Evolutionary conservation across 345 rosid species (phyloP).

Genomic region (Syzygium aqueum): DNA sequence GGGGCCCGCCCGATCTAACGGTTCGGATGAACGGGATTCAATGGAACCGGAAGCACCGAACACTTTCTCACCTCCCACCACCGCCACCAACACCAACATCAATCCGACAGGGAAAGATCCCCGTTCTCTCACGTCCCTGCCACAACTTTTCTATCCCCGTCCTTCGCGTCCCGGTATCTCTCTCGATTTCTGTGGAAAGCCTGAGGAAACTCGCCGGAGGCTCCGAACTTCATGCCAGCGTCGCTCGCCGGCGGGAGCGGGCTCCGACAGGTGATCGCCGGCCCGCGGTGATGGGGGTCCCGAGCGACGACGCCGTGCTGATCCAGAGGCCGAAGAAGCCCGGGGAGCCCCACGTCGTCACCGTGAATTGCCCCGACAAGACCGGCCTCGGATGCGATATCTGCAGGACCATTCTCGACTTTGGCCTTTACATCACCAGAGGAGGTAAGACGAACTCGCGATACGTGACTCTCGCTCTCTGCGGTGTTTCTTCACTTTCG

Average conservation of each 20-base stretch:
- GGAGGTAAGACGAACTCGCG: constrained; percentile 34
- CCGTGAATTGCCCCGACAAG: constrained; percentile 76
- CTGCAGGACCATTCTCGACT: constrained; percentile 63
- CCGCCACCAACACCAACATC: background rate
- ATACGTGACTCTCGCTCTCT: background rate
- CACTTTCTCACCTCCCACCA: background rate
- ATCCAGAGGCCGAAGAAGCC: constrained; percentile 50
- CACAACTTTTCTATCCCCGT: background rate
- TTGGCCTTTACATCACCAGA: constrained; percentile 65
- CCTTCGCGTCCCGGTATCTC: background rate
- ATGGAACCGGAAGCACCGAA: background rate
- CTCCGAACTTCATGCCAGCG: background rate
- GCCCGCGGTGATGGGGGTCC: constrained; percentile 30
- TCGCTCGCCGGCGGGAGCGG: background rate
- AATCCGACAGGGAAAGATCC: background rate
- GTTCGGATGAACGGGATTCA: background rate
- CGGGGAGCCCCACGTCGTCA: constrained; percentile 59
- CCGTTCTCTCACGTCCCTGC: background rate
- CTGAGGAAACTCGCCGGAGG: background rate
- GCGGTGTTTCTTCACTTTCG: background rate
- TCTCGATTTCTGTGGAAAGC: background rate
- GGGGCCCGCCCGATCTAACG: background rate
- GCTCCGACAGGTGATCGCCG: background rate
- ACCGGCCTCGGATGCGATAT: constrained; percentile 77
- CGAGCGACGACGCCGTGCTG: constrained; percentile 48